phyloP scores from a whole-genome alignment of 2,329 filamentous ascomycete genomes.

The Teratosphaeria zuluensis region DNA sequence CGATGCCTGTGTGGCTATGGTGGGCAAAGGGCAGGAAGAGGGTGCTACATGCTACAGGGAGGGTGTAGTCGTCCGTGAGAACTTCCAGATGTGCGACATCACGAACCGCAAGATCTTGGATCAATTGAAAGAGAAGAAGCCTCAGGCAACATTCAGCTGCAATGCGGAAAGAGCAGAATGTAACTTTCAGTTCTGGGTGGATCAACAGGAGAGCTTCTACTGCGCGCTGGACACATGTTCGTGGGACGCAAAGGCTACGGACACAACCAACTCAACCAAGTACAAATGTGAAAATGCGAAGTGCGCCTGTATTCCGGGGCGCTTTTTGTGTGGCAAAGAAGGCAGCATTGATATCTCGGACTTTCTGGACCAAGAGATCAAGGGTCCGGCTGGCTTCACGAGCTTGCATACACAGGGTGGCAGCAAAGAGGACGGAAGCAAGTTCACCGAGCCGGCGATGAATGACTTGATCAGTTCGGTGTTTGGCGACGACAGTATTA shows the following conservation, averaged over 20 bases:
- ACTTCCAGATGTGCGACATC: slow-evolving; percentile 96
- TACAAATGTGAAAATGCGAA: slow-evolving; percentile 79
- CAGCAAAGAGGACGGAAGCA: slow-evolving; percentile 60
- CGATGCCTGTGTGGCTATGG: slow-evolving; percentile 75
- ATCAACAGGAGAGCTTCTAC: slow-evolving; percentile 89
- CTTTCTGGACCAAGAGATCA: slow-evolving; percentile 73
- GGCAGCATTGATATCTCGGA: slow-evolving; percentile 88
- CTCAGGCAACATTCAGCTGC: slow-evolving; percentile 92
- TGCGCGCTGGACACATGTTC: slow-evolving; percentile 77
- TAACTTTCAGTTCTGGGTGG: slow-evolving; percentile 98
- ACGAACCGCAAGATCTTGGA: slow-evolving; percentile 91
- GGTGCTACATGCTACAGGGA: slow-evolving; percentile 88
- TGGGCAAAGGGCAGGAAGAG: slow-evolving; percentile 57
- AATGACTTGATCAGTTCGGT: slow-evolving; percentile 78
- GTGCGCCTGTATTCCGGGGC: slow-evolving; percentile 79
- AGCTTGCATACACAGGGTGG: slow-evolving; percentile 49
- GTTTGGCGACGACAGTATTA: slow-evolving; percentile 87
- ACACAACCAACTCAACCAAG: slow-evolving; percentile 65
- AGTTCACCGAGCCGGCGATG: slow-evolving; percentile 86
- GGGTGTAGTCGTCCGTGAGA: slow-evolving; percentile 82
- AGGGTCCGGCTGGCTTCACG: slow-evolving; percentile 76
- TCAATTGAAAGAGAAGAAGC: slow-evolving; percentile 72
- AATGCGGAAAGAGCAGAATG: slow-evolving; percentile 64
- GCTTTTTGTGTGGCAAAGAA: slow-evolving; percentile 87
- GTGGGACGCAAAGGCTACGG: slow-evolving; percentile 59